A percentile compares a stretch with the other conserved stretches of the same genome.
Conservation (phyloP, 306 rosid species). For the Prunus salicina region DNA sequence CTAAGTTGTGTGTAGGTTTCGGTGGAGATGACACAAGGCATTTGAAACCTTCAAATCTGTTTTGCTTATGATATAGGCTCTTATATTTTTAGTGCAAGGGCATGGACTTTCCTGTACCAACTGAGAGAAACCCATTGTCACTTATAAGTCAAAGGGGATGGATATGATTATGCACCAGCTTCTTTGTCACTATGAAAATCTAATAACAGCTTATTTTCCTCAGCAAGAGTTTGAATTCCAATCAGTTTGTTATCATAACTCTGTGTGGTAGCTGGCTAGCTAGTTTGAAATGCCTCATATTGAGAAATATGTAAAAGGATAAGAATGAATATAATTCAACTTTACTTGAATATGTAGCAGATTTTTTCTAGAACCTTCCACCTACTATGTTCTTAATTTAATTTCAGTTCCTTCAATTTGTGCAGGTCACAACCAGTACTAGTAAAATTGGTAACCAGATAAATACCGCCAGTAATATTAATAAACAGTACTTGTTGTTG, state of each 20-base stretch:
- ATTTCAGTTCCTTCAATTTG: no score
- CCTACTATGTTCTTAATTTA: not conserved
- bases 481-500: no score
- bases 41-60: not conserved
- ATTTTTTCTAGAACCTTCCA: not conserved
- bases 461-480: no score
- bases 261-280: not conserved
- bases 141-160: slow-evolving; percentile 1
- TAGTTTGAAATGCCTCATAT: not conserved
- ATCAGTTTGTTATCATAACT: not conserved
- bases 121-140: slow-evolving; percentile 8
- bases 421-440: no score
- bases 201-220: not conserved
- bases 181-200: not conserved
- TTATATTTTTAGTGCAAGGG: slow-evolving; percentile 7
- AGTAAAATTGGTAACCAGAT: no score
- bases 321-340: not conserved
- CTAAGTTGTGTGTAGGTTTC: not conserved
- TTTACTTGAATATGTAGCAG: not conserved
- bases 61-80: not conserved
- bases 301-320: not conserved
- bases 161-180: not conserved
- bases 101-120: slow-evolving; percentile 12
- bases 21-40: slow-evolving; percentile 11
- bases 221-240: not conserved